Evolutionary conservation across 331 rosid genomes (phyloP).

Genomic region (Quercus tomentella): DNA sequence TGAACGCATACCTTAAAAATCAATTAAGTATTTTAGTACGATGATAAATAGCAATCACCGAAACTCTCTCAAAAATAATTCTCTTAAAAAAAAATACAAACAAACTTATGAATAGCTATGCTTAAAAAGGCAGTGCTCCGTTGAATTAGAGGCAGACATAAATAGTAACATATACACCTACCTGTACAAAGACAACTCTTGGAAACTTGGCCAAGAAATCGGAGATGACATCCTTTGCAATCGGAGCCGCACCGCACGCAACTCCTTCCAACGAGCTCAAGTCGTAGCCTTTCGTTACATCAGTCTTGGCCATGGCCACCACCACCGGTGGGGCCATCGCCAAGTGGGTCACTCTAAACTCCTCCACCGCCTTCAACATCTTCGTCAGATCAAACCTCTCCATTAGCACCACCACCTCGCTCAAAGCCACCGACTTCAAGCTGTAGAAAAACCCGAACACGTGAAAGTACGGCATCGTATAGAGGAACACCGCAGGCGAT

Average conservation of each 20-base stretch:
- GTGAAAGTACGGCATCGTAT: slow-evolving; percentile 42
- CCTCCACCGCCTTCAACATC: slow-evolving; percentile 45
- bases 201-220: slow-evolving; percentile 34
- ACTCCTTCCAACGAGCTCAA: slow-evolving; percentile 32
- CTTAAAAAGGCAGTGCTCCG: no score
- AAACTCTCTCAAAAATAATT: no score
- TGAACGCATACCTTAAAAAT: no score
- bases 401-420: slow-evolving; percentile 45
- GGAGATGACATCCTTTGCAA: slow-evolving; percentile 32
- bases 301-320: slow-evolving; percentile 39
- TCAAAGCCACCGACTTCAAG: slow-evolving; percentile 25
- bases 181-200: slow-evolving; percentile 11
- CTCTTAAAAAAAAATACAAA: no score
- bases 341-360: slow-evolving; percentile 35
- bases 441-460: slow-evolving; percentile 35
- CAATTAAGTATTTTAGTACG: no score
- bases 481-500: slow-evolving; percentile 28
- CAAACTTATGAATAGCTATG: no score
- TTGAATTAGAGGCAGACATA: no score
- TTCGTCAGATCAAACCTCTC: slow-evolving; percentile 30
- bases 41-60: no score
- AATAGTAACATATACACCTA: not conserved
- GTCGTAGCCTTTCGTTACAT: slow-evolving; percentile 18
- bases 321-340: slow-evolving; percentile 44
- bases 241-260: slow-evolving; percentile 44